Conservation (phyloP, 805 yeast species). For the Torulaspora microellipsoides region DNA sequence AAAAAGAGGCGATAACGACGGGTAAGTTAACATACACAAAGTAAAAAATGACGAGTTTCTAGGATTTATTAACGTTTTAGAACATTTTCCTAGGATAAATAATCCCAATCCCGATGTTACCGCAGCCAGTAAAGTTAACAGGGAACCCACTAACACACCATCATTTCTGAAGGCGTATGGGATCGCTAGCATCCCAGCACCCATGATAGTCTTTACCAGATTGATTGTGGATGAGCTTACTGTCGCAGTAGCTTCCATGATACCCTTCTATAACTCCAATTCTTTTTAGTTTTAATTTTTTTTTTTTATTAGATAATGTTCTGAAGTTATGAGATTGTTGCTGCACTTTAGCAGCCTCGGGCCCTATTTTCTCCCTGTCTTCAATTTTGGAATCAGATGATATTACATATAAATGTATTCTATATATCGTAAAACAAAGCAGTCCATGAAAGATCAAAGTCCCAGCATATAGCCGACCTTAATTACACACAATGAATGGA, state of each 20-base stretch:
- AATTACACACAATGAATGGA: neutral
- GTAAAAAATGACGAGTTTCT: conserved; percentile 65
- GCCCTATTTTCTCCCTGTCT: too few relatives aligned
- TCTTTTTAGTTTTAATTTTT: too few relatives aligned
- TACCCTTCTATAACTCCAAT: too few relatives aligned
- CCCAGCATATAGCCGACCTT: too few relatives aligned
- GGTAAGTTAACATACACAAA: conserved; percentile 66
- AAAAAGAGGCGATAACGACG: conserved; percentile 62
- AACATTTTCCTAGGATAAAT: conserved; percentile 54
- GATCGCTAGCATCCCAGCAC: conserved; percentile 71
- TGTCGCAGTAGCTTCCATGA: conserved; percentile 41
- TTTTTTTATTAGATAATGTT: too few relatives aligned
- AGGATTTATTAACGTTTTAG: conserved; percentile 51
- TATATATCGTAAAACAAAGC: too few relatives aligned
- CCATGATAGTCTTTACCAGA: conserved; percentile 71
- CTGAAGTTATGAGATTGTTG: too few relatives aligned
- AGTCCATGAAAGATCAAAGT: too few relatives aligned
- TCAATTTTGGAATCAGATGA: too few relatives aligned
- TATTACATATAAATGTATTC: too few relatives aligned
- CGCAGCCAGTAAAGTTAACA: conserved; percentile 58
- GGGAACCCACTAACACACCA: conserved; percentile 55
- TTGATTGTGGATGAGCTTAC: conserved; percentile 57
- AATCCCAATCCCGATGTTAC: conserved; percentile 64
- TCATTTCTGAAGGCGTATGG: conserved; percentile 67
- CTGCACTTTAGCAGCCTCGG: too few relatives aligned